Evolutionary conservation across 371 early-diverging fungal genomes (phyloP), one percentile per base, ranked within the genome.

Genomic region (Lichtheimia ramosa): DNA sequence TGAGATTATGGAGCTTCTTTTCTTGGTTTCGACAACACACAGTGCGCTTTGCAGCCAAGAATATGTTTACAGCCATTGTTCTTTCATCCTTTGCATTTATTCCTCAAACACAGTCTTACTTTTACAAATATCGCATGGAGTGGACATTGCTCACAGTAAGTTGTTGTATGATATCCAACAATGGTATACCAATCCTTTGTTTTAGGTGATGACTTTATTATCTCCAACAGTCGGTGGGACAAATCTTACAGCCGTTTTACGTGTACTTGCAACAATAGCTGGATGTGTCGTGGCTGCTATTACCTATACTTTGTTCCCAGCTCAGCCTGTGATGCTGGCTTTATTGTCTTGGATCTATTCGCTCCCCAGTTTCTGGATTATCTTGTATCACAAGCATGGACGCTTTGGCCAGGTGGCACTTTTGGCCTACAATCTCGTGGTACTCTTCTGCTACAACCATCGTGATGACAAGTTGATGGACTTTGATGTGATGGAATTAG

Each of bases 221-320:
- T 83, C 88, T 7, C 93, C 93, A 4, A 92, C 93, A 0, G 89
- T 92, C 3, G 94, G 94, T 15, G 92, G 90, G 2, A 86, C 93
- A 0, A 88, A 89, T 49, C 65, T 86, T 3, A 81, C 86, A 5
- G 89, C 88, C n/a, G 56, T 91, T 14, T 83, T 89, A 60, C 87
- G 92, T 16, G 72, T 91, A 3, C 63, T 88, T 15, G 88, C 92
- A 12, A 93, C 92, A 0, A 58, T 89, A 23, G 57, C 79, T 5
- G 93, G 92, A 14, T 89, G 86, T 1, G 64, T 75, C 13, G 61
- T 78, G 0, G 89, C 89, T 3, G 84, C 80, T 1, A 28, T 78
- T 0, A 73, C 80, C 3, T 90, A 86, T 50, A 54, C 74, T 12
- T 18, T 83, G 0, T 87, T 89, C 55, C 75, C 85, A 10, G 73